Base-by-base conservation (phyloP, 192 early-diverging fungal species). In the Coemansia sp. region DNA sequence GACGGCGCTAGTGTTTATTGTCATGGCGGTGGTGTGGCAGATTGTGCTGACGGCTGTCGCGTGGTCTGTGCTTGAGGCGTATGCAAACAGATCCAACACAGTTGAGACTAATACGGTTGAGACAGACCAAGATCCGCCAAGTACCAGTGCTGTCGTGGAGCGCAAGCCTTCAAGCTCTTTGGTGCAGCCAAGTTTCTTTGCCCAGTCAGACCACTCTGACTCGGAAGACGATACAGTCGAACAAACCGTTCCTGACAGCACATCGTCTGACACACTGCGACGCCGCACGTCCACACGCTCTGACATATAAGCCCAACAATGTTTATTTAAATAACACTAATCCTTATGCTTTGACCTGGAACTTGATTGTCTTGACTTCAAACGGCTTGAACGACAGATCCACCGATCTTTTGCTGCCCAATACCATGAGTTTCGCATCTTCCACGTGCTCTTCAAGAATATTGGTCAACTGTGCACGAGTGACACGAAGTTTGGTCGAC, bases 1-100 rank as follows among this genome's bases (percentile, higher is more conserved):
- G 9, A 88, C 87, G 1, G 87, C 78, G 1, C 46, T 77, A 7
- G 57, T 85, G 15, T 91, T 91, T 66, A 68, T 89, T 8, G 49
- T 75, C 2, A 37, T 69, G 12, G 82, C 85, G 25, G 73, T 87
- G 48, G 64, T 80, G 11, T 87, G 85, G 83, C 85, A 87, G 62
- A 48, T 69, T 28, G 48, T 76, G 7, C 47, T 81, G 23, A 62
- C 73, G 10, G 65, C 59, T 14, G 60, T 78, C 8, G 65, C 76
- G 4, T 83, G 82, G 82, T 72, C 72, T 2, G 70, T 76, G 3
- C 57, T 83, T 2, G 80, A 76, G 38, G 38, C 69, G 17, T 75
- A 78, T 48, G 60, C 68, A 6, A 3, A 14, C 34, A 42, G 67
- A 25, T 26, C 55, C 40, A 44, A n/a, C 3, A 15, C 22, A 14